Evolutionary conservation across 768 basidiomycete genomes (phyloP), one percentile per base, ranked within the genome.

Genomic region (Tubosaeta sp.): DNA sequence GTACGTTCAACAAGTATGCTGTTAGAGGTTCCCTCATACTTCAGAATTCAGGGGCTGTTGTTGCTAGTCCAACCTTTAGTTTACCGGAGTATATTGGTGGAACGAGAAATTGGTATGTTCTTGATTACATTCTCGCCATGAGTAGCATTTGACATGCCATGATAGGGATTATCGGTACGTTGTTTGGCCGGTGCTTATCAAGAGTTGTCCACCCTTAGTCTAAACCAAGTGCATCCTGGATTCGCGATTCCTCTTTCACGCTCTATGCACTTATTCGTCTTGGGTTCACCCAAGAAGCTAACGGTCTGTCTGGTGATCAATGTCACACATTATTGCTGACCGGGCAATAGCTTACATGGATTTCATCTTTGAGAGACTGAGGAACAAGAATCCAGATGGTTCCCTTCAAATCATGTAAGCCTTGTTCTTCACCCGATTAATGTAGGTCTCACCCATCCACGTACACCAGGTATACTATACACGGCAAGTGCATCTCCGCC

Each of bases 241-340:
- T 97, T 61, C 84, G 95, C n/a, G 95, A 99, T 63, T 86, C 93
- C 0, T 90, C 89, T 0, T 99, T 99, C 75, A 93, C 92, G 1
- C 78, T 98, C 6, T 99, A 98, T 62, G 95, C 94, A 0, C 77
- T 97, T 34, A 86, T 98, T 51, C 79, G 96, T 34, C 78, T 98
- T 1, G 96, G 95, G 0, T 97, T 94, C 70, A 97, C 94, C 0
- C 79, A 88, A 18, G 95, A 99, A 64, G 92, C 92, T 0, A 86
- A 90, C 56, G 80, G 90, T 90, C 49, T n/a, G 75, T 66, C 11
- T 11, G 36, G 18, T 38, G 30, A 24, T 39, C 31, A 6, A 46
- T 27, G 2, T 10, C 4, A 24, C 11, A 13, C 5, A 6, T 9
- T 3, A 12, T 24, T 11, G 16, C 29, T 56, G 39, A 59, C 14